Base-by-base conservation (phyloP, 495 filamentous ascomycete species). In the Neurospora sp. region DNA sequence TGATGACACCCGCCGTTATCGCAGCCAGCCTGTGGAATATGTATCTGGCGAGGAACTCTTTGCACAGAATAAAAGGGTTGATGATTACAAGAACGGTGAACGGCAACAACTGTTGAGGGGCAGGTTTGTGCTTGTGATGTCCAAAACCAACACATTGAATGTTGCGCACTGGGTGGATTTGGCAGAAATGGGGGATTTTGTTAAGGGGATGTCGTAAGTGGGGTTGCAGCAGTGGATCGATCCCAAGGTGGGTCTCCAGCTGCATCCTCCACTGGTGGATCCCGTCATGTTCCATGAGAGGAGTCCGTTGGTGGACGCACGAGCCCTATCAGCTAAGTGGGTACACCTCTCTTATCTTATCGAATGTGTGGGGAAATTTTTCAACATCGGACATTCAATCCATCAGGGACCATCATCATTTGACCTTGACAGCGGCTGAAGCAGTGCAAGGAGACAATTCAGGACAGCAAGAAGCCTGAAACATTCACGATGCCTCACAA, bases 401-500 rank as follows among this genome's bases (percentile, higher is more conserved):
- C 39, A 54, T 66, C 54, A 34, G 54, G 54, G 28, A 71, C 39
- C 70, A 71, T n/a, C 71, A 21, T 31, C 43, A 39, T 70, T 21
- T 43, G 28, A 34, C 24, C 34, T 28, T 70, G 34, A 70, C 59
- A 21, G 21, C 24, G 34, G 69, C 69, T 43, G 34, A 40, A 37
- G 69, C 69, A 70, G 10, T 17, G 69, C 69, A 21, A 28, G 69
- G 8, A 37, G 40, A 71, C 70, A 72, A 48, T 72, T 72, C 70
- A 73, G 69, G 71, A 70, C 9, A 38, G 54, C 70, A 71, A 69
- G 38, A 71, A 69, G 28, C 70, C 38, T 28, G 11, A 31, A 7
- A 45, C 31, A 54, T 34, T 42, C 73, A 78, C 73, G 48, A 96
- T 96, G 93, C 93, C 93, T 83, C 92, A 94, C 85, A 96, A 95